Conservation (phyloP, 2,329 filamentous ascomycete species). For the Scytalidium lignicola region DNA sequence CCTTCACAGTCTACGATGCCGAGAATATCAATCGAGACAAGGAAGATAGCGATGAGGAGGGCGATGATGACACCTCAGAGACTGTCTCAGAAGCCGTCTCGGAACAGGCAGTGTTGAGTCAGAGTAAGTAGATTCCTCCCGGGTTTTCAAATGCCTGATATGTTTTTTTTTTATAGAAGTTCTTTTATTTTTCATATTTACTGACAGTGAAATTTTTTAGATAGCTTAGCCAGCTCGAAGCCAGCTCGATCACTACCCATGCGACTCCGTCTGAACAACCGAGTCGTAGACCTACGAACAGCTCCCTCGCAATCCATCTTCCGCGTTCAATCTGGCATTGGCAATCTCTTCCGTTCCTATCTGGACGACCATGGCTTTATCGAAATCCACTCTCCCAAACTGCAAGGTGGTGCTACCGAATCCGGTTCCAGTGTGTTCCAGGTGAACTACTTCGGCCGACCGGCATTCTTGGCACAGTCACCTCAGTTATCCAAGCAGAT, state of each 20-base stretch:
- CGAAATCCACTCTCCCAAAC: slow-evolving; percentile 89
- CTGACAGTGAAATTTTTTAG: background rate
- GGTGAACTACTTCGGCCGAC: slow-evolving; percentile 84
- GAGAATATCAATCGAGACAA: slow-evolving; percentile 54
- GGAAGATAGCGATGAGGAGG: slow-evolving; percentile 49
- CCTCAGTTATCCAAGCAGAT: slow-evolving; percentile 92
- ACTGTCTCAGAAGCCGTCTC: background rate
- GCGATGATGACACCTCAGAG: slow-evolving; percentile 20
- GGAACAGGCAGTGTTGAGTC: background rate
- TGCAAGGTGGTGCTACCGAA: slow-evolving; percentile 86
- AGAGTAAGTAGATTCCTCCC: too few relatives aligned
- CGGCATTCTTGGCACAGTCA: slow-evolving; percentile 84
- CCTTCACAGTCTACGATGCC: slow-evolving; percentile 67
- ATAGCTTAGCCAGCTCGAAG: slow-evolving; percentile 3
- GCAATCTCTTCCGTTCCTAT: slow-evolving; percentile 71
- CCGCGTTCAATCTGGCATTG: slow-evolving; percentile 76
- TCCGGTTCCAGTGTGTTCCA: slow-evolving; percentile 89
- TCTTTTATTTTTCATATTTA: too few relatives aligned
- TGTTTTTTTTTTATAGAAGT: too few relatives aligned
- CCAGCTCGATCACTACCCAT: slow-evolving; percentile 21
- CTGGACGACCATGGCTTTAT: slow-evolving; percentile 76
- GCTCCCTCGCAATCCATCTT: slow-evolving; percentile 83
- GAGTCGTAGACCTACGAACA: slow-evolving; percentile 81
- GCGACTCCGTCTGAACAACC: slow-evolving; percentile 65
- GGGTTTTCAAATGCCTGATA: too few relatives aligned